These are phyloP conservation scores for Thamnidium elegans DNA, from an alignment of 192 early-diverging fungal species.

Conservation along the genomic window DNA sequence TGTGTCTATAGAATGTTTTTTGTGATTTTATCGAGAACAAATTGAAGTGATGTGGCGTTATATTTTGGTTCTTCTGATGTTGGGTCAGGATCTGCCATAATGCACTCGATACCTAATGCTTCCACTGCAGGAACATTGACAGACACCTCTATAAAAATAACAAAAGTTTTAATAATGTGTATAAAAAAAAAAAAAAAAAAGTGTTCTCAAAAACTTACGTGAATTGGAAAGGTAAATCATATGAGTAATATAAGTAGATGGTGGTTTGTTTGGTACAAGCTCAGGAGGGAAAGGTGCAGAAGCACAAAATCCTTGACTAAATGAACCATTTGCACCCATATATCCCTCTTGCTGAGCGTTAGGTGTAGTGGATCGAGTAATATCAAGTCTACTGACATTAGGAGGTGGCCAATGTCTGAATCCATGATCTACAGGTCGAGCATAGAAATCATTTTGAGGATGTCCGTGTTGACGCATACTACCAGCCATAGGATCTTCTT, in stretches of 20 bases:
- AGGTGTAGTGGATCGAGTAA: neutral
- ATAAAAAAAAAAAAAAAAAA: neutral
- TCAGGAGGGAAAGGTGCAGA: slow-evolving; percentile 23
- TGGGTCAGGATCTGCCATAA: slow-evolving; percentile 17
- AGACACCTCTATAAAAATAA: slow-evolving; percentile 9
- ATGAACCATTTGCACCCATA: neutral
- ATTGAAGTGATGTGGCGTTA: slow-evolving; percentile 4
- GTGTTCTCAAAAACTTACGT: slow-evolving; percentile 27
- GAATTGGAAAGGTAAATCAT: slow-evolving; percentile 52
- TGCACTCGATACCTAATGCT: slow-evolving; percentile 47
- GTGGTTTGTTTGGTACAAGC: slow-evolving; percentile 23
- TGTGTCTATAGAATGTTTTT: too few relatives aligned
- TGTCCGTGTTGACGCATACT: neutral
- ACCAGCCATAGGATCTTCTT: neutral
- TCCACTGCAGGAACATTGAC: slow-evolving; percentile 46
- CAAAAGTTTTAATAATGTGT: too few relatives aligned
- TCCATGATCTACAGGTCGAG: slow-evolving; percentile 31
- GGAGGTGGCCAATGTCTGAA: slow-evolving; percentile 35
- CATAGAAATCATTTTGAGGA: neutral
- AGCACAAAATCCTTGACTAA: neutral
- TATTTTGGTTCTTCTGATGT: slow-evolving; percentile 15
- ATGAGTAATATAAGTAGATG: slow-evolving; percentile 46
- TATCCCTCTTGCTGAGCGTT: slow-evolving; percentile 10
- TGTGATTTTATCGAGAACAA: slow-evolving; percentile 2
- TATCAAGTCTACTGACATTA: neutral